Evolutionary conservation across 768 basidiomycete species (phyloP), one percentile per base, ranked within the genome.

Genomic region (Sporobolomyces phaffii): DNA sequence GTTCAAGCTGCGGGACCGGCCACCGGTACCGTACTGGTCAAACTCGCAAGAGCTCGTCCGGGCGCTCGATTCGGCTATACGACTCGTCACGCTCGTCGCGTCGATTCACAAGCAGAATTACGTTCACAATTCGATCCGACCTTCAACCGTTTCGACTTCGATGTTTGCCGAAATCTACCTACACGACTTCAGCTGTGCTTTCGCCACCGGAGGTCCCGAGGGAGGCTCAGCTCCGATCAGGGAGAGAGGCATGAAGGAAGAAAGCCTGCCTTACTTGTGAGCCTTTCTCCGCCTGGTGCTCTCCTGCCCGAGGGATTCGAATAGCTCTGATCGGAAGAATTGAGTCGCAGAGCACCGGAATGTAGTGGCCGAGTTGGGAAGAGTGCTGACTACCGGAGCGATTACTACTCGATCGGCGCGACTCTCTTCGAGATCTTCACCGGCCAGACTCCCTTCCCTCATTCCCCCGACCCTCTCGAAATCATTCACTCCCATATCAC

Each of bases 111-210:
- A 48, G 31, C 34, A 45, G 28, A 47, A 45, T 44, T n/a, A 60
- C 64, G 69, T 70, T 11, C 69, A 70, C 64, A 53, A 48, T 24
- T 65, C 69, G 29, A 62, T 70, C 41, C 69, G 69, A 20, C 69
- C 69, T 9, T 60, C 64, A 22, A 66, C 64, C 31, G 22, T 70
- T 44, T 66, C 69, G 1, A 36, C 2, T 10, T 65, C 69, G 1
- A 8, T 60, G 38, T 58, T 63, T 34, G 17, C 28, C 56, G 64
- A 70, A 29, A 47, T 66, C 5, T 59, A 66, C 69, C 38, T 70
- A 20, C 69, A 70, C 58, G 69, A 70, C 48, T 70, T 70, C 28
- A 63, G 61, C 11, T 70, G 64, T 56, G 60, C 69, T n/a, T 66
- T 66, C 36, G 15, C 33, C 22, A 24, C 50, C 20, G 60, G 38